phyloP scores from a whole-genome alignment of 352 stramenopile genomes.

The Pythium guiyangense region DNA sequence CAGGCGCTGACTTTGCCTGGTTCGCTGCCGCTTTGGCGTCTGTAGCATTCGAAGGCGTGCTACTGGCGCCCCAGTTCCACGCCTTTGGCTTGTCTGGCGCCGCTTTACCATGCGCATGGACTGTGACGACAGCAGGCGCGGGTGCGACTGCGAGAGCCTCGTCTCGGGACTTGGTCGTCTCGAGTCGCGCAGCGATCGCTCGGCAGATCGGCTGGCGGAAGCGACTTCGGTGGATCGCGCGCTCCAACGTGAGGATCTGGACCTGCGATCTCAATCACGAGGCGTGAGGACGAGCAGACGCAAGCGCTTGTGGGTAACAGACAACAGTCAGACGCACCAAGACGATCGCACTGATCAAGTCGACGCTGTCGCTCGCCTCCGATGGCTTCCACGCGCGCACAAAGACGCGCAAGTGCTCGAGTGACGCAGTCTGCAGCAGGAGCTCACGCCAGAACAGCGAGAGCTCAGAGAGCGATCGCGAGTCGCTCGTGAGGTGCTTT shows the following conservation, averaged over 20 bases:
- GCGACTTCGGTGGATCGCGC: conserved; percentile 48
- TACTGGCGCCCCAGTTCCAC: conserved; percentile 12
- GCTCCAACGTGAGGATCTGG: conserved; percentile 52
- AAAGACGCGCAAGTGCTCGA: conserved; percentile 20
- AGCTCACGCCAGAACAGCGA: conserved; percentile 16
- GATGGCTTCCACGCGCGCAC: conserved; percentile 10
- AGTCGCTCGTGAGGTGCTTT: neutral
- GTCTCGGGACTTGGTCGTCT: neutral
- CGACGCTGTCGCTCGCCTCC: conserved; percentile 15
- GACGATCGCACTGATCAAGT: conserved; percentile 41
- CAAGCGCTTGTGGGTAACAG: neutral
- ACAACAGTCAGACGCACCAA: conserved; percentile 20
- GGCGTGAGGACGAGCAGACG: neutral
- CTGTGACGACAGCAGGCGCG: neutral
- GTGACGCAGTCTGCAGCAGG: neutral
- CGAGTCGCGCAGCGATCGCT: conserved; percentile 16
- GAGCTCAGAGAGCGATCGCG: conserved; percentile 21
- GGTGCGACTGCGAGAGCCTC: neutral
- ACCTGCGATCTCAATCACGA: conserved; percentile 15
- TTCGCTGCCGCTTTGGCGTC: neutral
- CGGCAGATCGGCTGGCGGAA: conserved; percentile 42
- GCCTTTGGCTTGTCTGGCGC: conserved; percentile 1
- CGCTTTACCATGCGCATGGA: neutral
- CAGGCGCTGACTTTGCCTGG: neutral
- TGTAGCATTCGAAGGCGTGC: neutral